Conservation (phyloP, 129 eudicot species). For the Lactuca saligna region DNA sequence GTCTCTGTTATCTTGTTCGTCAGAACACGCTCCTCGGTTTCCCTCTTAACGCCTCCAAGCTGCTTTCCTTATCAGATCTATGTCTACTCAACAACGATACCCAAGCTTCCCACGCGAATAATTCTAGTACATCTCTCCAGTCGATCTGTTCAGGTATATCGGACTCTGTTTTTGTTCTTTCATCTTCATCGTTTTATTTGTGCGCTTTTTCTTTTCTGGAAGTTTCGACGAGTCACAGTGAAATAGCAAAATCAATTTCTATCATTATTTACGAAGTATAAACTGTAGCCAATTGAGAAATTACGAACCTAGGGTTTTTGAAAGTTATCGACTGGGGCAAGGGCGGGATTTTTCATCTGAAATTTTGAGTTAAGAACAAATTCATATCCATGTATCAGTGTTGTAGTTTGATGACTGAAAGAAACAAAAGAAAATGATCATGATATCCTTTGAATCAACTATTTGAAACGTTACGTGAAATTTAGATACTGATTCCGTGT, state of each 20-base stretch:
- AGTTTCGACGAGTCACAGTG: neutral
- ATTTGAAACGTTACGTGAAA: neutral
- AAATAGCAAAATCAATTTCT: neutral
- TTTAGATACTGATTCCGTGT: constrained; percentile 10
- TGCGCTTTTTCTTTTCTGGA: neutral
- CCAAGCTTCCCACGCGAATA: neutral
- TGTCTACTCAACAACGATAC: constrained; percentile 21
- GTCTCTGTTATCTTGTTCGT: constrained; percentile 59
- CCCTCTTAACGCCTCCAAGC: constrained; percentile 45
- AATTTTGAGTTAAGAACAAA: neutral
- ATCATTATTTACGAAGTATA: neutral
- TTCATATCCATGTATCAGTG: neutral
- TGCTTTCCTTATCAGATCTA: constrained; percentile 49
- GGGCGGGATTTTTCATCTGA: constrained; percentile 4
- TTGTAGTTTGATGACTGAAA: neutral
- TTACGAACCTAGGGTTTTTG: constrained; percentile 19
- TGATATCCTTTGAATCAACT: neutral
- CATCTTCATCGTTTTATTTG: neutral
- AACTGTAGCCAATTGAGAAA: neutral
- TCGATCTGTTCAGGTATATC: constrained; percentile 49
- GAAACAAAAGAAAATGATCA: neutral
- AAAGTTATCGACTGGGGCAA: neutral
- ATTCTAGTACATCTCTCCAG: constrained; percentile 26
- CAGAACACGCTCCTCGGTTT: constrained; percentile 50
- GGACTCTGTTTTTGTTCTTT: neutral